Percentiles rank a stretch among this genome's conserved stretches.
These are phyloP conservation scores for Phylloporus rhodoxanthus DNA, from an alignment of 768 basidiomycete species.

Conservation along the genomic window DNA sequence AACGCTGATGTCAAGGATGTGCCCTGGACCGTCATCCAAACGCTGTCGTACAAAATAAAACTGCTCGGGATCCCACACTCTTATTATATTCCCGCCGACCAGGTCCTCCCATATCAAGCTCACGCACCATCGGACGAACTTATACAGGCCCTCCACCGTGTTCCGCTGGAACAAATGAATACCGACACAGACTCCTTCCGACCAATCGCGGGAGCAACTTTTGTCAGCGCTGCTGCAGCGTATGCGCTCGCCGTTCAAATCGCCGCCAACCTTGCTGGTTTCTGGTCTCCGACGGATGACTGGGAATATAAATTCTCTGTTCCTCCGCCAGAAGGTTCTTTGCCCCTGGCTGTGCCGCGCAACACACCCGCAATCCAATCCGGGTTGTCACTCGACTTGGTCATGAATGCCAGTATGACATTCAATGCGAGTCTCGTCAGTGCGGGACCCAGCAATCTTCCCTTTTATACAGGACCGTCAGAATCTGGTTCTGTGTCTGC, in stretches of 20 bases:
- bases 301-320: slow-evolving; percentile 55
- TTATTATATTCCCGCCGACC: slow-evolving; percentile 45
- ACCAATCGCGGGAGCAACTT: slow-evolving; percentile 34
- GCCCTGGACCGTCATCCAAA: slow-evolving; percentile 59
- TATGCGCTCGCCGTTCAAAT: slow-evolving; percentile 71
- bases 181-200: slow-evolving; percentile 48
- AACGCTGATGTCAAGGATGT: slow-evolving; percentile 19
- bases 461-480: background rate
- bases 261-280: slow-evolving; percentile 53
- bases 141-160: slow-evolving; percentile 42
- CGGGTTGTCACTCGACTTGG: slow-evolving; percentile 34
- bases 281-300: slow-evolving; percentile 70
- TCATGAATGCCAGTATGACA: slow-evolving; percentile 42
- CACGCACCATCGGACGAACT: slow-evolving; percentile 51
- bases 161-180: slow-evolving; percentile 40
- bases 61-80: slow-evolving; percentile 53
- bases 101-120: slow-evolving; percentile 72
- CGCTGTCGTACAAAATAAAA: slow-evolving; percentile 60
- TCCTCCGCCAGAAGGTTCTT: slow-evolving; percentile 23
- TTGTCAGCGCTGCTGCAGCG: slow-evolving; percentile 52
- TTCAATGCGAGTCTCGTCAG: slow-evolving; percentile 34
- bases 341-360: background rate
- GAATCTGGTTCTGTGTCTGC: slow-evolving; percentile 9
- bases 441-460: slow-evolving; percentile 7
- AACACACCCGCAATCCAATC: slow-evolving; percentile 5